Percentiles rank a stretch among this genome's conserved stretches.
Evolutionary conservation across 148 eudicot species (phyloP).

Genomic region (Heliosperma pusillum): DNA sequence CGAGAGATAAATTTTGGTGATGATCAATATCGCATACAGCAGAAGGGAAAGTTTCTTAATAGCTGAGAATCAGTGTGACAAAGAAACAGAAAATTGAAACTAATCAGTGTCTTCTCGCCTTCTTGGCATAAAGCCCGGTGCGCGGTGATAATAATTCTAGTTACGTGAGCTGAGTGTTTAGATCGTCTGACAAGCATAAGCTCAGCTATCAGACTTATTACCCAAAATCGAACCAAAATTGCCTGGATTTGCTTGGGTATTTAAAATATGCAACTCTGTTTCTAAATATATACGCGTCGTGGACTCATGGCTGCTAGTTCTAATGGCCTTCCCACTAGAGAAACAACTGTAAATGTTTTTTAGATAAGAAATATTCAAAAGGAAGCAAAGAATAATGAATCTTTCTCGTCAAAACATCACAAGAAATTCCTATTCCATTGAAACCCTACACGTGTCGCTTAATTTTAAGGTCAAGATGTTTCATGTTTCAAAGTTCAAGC

Average conservation of each 20-base stretch:
- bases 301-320: too few species aligned
- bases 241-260: background rate
- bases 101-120: background rate
- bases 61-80: background rate
- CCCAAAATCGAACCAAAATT: background rate
- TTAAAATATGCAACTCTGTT: background rate
- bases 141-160: too few species aligned
- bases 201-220: background rate
- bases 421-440: background rate
- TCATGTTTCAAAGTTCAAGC: constrained; percentile 3
- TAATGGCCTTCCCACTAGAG: background rate
- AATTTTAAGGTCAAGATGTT: background rate
- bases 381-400: background rate
- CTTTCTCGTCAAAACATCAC: background rate
- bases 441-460: background rate
- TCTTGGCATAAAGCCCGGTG: background rate
- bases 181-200: background rate
- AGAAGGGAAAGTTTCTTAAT: background rate
- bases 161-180: background rate
- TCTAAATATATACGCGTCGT: background rate
- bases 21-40: background rate
- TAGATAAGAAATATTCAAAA: background rate
- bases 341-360: background rate
- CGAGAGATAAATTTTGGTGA: constrained; percentile 13
- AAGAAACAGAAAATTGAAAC: background rate